Evolutionary conservation across 106 monocot species (phyloP).

Genomic region (Allium fistulosum): DNA sequence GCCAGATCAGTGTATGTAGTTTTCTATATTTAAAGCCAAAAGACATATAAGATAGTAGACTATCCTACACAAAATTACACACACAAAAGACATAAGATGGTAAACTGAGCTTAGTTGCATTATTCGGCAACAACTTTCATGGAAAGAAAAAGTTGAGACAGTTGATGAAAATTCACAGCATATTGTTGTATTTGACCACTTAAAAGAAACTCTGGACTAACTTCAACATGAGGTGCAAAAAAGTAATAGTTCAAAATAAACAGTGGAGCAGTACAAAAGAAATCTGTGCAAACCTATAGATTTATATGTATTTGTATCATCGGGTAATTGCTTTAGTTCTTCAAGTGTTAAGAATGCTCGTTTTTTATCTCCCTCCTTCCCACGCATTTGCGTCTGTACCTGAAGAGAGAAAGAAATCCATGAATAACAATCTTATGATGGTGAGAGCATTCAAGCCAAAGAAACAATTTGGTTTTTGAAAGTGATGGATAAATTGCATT

Average conservation of each 20-base stretch:
- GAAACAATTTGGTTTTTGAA: too few relatives aligned
- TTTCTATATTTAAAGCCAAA: background rate
- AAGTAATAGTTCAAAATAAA: too few relatives aligned
- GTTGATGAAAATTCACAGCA: too few relatives aligned
- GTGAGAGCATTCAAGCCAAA: too few relatives aligned
- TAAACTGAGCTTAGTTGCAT: background rate
- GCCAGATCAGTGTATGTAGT: conserved; percentile 3
- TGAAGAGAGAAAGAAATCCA: conserved; percentile 9
- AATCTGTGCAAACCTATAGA: conserved; percentile 48
- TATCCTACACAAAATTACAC: too few relatives aligned
- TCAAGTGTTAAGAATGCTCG: conserved; percentile 88
- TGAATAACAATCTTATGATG: background rate
- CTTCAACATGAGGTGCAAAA: too few relatives aligned
- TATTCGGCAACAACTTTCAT: background rate
- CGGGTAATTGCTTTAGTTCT: conserved; percentile 75
- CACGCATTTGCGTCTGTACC: conserved; percentile 84
- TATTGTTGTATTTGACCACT: background rate
- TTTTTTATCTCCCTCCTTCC: conserved; percentile 92
- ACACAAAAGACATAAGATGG: too few relatives aligned
- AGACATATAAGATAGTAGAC: background rate
- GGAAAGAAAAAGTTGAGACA: background rate
- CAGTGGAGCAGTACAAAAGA: too few relatives aligned
- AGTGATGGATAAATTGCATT: too few relatives aligned
- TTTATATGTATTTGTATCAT: conserved; percentile 90
- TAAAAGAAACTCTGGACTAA: background rate